These are phyloP conservation scores for Quercus mongolica DNA, from an alignment of 306 rosid genomes.

Conservation along the genomic window DNA sequence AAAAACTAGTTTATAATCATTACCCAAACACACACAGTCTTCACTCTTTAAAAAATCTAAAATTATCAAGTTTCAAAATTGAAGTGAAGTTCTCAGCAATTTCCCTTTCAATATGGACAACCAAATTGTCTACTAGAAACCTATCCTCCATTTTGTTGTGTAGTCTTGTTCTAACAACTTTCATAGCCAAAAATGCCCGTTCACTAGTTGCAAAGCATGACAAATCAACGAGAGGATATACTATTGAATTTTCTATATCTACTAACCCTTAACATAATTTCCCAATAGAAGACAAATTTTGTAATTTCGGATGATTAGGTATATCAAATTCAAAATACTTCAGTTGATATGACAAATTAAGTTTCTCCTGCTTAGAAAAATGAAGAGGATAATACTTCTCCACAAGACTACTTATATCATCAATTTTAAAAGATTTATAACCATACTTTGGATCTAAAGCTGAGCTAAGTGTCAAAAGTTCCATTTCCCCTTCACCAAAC, in stretches of 20 bases:
- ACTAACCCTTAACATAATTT: background rate
- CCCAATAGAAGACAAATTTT: background rate
- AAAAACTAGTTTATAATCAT: too few species aligned
- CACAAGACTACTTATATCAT: background rate
- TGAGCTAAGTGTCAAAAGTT: background rate
- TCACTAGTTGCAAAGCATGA: too few species aligned
- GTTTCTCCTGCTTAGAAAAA: background rate
- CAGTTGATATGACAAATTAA: background rate
- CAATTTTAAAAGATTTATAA: background rate
- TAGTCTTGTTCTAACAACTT: too few species aligned
- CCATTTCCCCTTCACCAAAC: background rate
- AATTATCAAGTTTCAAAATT: too few species aligned
- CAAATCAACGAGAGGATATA: too few species aligned
- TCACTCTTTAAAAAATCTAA: too few species aligned
- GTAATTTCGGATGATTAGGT: background rate
- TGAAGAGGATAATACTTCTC: background rate
- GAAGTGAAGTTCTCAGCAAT: too few species aligned
- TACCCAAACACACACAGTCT: too few species aligned
- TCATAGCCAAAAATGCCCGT: too few species aligned
- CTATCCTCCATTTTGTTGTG: too few species aligned
- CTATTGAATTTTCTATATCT: background rate
- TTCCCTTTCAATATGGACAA: too few species aligned
- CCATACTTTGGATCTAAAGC: background rate
- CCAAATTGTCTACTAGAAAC: too few species aligned
- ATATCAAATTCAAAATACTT: background rate